These are phyloP conservation scores for Kurtzmaniella quercitrusa DNA, from an alignment of 1,139 yeast species.

Conservation along the genomic window DNA sequence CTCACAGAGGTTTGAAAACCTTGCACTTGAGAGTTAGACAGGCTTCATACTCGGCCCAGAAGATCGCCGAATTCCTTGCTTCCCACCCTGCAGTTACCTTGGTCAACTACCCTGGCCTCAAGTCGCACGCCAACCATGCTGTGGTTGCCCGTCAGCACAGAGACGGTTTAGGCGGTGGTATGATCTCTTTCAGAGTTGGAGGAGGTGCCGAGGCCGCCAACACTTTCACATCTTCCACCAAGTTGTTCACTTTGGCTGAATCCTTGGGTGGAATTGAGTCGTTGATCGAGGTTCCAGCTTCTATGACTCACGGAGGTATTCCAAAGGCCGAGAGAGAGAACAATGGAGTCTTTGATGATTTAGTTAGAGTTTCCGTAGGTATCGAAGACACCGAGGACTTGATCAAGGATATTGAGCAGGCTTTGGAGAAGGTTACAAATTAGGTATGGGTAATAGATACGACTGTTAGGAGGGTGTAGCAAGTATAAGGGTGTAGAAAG, in stretches of 20 bases:
- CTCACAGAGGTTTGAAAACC: constrained; percentile 89
- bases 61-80: constrained; percentile 65
- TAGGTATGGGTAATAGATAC: constrained; percentile 1
- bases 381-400: constrained; percentile 81
- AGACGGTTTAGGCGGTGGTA: constrained; percentile 86
- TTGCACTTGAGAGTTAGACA: constrained; percentile 76
- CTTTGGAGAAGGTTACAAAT: constrained; percentile 38
- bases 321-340: constrained; percentile 77
- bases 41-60: constrained; percentile 61
- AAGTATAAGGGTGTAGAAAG: too few species aligned
- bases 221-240: constrained; percentile 67
- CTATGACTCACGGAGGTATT: constrained; percentile 92
- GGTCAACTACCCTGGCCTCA: constrained; percentile 82
- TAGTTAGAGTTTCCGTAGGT: constrained; percentile 82
- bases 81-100: constrained; percentile 49
- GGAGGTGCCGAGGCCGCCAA: constrained; percentile 81
- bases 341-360: constrained; percentile 77
- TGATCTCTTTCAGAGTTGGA: constrained; percentile 80
- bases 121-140: constrained; percentile 57
- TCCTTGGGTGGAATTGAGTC: constrained; percentile 90
- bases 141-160: constrained; percentile 75
- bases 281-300: constrained; percentile 82
- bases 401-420: constrained; percentile 68
- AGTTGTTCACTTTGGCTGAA: constrained; percentile 81
- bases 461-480: too few species aligned